Base-by-base conservation (phyloP, 306 rosid genomes). In the Hylodesmum podocarpum region DNA sequence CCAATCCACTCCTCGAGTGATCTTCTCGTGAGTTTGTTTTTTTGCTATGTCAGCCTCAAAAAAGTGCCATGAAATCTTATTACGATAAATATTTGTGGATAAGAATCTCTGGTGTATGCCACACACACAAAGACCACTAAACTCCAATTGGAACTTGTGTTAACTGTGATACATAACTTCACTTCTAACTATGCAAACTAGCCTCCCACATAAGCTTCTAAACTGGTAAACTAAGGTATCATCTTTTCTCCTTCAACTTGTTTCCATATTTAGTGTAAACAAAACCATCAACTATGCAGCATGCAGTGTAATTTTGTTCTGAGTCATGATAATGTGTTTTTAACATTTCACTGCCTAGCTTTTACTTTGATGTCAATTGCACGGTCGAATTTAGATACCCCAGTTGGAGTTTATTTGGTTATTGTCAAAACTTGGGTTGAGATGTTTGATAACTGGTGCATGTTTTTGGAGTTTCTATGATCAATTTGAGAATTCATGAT, bases 51-150 rank as follows among this genome's bases (percentile, higher is more conserved):
- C 19, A 74, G 85, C 89, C 93, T 85, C 82, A 83, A 65, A 90
- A 82, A 65, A 66, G 89, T 79, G 49, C 25, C 51, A 34, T 16
- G 75, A 85, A 87, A 92, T 88, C 86, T 66, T 2, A 43, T 65
- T 65, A 15, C 54, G 93, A 87, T 77, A 80, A 90, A 83, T 72
- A 88, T 78, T 64, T 88, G 96, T 88, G 98, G 96, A 90, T 90
- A 87, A 90, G 97, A 90, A 80, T 91, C 90, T 76, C 54, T 64
- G 3, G 8, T 73, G 80, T 78, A 83, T 88, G 85, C 70, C 88
- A 72, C 96, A 81, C 88, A 82, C 96, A 81, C 88, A 64, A 86
- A 87, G 11, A 39, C 34, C 89, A 53, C 84, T 73, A 76, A 63
- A 64, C 74, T 66, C 28, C 80, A 71, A 76, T 22, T 70, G 41